Conservation (phyloP, 2,329 filamentous ascomycete species). For the Penicillium sp. region DNA sequence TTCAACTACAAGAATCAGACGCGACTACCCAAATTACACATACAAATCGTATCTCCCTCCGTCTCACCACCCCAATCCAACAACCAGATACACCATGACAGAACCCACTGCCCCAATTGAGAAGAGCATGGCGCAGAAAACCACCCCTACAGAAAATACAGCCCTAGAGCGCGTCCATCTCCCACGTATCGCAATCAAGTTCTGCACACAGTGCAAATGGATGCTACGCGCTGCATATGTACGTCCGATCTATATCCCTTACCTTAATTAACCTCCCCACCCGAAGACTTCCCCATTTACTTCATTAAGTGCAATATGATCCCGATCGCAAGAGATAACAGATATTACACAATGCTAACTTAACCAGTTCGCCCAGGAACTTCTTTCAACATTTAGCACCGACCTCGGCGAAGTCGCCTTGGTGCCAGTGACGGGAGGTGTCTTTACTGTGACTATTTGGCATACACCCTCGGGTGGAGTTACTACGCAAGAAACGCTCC, state of each 20-base stretch:
- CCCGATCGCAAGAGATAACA: too few species aligned
- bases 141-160: conserved; percentile 5
- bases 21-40: not conserved
- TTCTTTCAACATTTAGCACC: conserved; percentile 85
- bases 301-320: too few species aligned
- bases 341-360: too few species aligned
- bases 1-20: not conserved
- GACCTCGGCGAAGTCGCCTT: conserved; percentile 82
- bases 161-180: conserved; percentile 38
- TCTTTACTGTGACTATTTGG: conserved; percentile 69
- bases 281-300: too few species aligned
- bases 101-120: conserved; percentile 16
- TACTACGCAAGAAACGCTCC: conserved; percentile 48
- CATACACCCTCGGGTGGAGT: conserved; percentile 19
- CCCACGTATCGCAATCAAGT: conserved; percentile 80
- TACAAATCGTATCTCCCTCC: not conserved
- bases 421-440: conserved; percentile 76
- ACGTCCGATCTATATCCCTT: conserved; percentile 31
- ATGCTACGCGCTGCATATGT: conserved; percentile 83
- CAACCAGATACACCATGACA: conserved; percentile 9
- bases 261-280: too few species aligned
- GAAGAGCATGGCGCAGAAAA: not conserved
- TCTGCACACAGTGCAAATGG: conserved; percentile 93
- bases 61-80: not conserved
- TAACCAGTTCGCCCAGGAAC: conserved; percentile 79